Conservation (phyloP, 75 land plant species). For the Cupressus sempervirens region DNA sequence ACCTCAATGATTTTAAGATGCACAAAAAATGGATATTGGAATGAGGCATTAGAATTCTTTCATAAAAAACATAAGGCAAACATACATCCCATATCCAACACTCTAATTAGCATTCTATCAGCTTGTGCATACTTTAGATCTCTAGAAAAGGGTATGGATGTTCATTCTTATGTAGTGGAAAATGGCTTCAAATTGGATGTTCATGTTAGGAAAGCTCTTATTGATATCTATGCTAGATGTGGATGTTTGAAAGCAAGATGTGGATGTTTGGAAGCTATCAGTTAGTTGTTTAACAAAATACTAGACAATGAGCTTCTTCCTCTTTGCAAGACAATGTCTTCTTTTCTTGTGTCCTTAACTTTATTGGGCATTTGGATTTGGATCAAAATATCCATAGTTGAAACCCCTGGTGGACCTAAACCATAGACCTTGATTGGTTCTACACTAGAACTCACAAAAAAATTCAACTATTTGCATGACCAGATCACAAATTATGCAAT, state of each 20-base stretch:
- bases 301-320: no score
- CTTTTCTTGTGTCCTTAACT: no score
- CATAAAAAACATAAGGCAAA: not conserved
- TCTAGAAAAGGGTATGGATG: conserved; percentile 13
- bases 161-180: conserved; percentile 33
- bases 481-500: no score
- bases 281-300: conserved; percentile 48
- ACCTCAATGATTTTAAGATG: conserved; percentile 17
- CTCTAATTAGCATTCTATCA: not conserved
- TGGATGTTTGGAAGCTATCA: conserved; percentile 24
- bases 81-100: conserved; percentile 5
- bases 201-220: conserved; percentile 45
- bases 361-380: no score
- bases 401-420: no score
- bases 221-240: conserved; percentile 35
- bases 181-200: conserved; percentile 37
- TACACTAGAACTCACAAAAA: no score
- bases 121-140: conserved; percentile 9
- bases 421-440: no score
- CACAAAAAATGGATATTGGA: conserved; percentile 12
- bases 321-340: no score
- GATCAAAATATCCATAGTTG: no score
- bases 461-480: no score
- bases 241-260: no score
- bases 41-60: conserved; percentile 10